Conservation (phyloP, 177 flowering plant species). For the Tripterygium wilfordii region DNA sequence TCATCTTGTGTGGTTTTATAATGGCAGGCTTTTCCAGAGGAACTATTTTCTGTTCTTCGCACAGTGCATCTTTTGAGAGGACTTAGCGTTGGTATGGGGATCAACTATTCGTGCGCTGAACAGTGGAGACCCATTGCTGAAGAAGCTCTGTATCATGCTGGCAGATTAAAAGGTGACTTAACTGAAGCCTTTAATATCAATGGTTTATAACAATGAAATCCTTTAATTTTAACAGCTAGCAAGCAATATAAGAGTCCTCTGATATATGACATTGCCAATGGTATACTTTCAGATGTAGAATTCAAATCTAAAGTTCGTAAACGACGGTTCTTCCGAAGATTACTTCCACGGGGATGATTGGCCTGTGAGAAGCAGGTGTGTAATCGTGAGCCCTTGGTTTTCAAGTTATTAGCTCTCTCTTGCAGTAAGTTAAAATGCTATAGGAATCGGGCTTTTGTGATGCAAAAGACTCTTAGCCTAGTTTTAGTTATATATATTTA, state of each 20-base stretch:
- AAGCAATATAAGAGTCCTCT: not conserved
- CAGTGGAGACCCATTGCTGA: constrained; percentile 94
- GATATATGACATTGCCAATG: not conserved
- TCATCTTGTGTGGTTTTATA: no score
- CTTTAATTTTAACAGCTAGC: not conserved
- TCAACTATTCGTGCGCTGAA: constrained; percentile 86
- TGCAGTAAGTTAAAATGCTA: not conserved
- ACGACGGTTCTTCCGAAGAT: constrained; percentile 28
- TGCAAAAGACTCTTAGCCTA: no score
- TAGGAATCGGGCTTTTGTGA: no score
- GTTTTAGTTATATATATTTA: no score
- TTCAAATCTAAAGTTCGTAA: constrained; percentile 14
- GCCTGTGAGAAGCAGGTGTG: not conserved
- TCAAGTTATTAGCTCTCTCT: not conserved
- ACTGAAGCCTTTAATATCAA: not conserved
- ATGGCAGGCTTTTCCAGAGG: constrained; percentile 85
- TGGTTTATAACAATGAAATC: not conserved
- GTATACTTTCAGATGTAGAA: constrained; percentile 29
- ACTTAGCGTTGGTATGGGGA: constrained; percentile 85
- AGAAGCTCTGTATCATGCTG: constrained; percentile 66
- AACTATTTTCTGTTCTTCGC: constrained; percentile 86
- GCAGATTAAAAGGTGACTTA: constrained; percentile 56
- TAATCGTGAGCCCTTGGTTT: not conserved
- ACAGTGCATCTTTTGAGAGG: constrained; percentile 88
- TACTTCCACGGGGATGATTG: constrained; percentile 24